A percentile compares a stretch with the other conserved stretches of the same genome.
phyloP scores from a whole-genome alignment of 305 asterid species.

The Fraxinus xanthoxyloides region DNA sequence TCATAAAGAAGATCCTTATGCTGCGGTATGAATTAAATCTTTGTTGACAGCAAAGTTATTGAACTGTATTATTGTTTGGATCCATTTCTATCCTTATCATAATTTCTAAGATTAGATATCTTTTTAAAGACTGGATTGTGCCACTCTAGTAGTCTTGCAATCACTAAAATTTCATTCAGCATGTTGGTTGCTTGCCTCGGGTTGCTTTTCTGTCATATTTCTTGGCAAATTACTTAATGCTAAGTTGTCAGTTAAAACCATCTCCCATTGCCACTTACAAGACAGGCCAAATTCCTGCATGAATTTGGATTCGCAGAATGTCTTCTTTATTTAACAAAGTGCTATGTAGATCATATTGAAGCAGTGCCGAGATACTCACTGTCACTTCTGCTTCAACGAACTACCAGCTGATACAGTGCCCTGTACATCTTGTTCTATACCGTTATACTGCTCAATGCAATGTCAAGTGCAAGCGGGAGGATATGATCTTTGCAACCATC shows the following conservation, averaged over 20 bases:
- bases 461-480: conserved; percentile 81
- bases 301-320: conserved; percentile 3
- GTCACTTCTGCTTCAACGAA: conserved; percentile 92
- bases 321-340: conserved; percentile 22
- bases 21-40: conserved; percentile 56
- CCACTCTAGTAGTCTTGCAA: neutral
- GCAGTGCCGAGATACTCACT: conserved; percentile 81
- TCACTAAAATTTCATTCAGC: neutral
- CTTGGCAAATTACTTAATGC: neutral
- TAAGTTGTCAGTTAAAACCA: neutral
- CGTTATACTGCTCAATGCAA: conserved; percentile 69
- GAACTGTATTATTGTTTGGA: conserved; percentile 12
- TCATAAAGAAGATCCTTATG: conserved; percentile 83
- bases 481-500: conserved; percentile 26
- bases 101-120: neutral
- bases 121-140: neutral
- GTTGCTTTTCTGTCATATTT: neutral
- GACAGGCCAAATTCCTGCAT: conserved; percentile 17
- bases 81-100: conserved; percentile 1
- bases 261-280: neutral
- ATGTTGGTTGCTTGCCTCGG: neutral
- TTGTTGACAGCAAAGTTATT: neutral
- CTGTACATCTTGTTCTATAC: conserved; percentile 69
- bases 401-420: conserved; percentile 74
- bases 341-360: conserved; percentile 75